Conservation (phyloP, 768 basidiomycete species). For the Leccinellum luteum region DNA sequence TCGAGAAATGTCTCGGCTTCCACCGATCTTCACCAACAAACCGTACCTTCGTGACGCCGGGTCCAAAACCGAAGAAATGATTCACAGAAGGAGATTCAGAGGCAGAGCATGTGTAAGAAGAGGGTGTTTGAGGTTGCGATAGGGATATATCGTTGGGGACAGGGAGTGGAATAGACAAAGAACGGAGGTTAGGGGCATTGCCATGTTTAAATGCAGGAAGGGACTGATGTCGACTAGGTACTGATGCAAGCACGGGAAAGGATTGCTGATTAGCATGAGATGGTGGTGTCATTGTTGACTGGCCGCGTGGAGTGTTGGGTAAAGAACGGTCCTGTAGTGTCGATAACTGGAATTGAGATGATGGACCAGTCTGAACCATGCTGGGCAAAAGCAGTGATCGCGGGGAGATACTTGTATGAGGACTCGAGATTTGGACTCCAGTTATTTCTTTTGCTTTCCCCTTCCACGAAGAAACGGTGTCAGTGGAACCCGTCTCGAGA, state of each 20-base stretch:
- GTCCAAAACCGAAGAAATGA: not conserved
- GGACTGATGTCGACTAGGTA: slow-evolving; percentile 19
- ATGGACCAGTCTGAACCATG: slow-evolving; percentile 2
- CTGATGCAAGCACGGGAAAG: not conserved
- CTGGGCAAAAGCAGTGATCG: slow-evolving; percentile 12
- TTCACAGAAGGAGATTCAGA: not conserved
- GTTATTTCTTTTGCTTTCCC: slow-evolving; percentile 2
- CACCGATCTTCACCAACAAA: not conserved
- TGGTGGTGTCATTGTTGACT: slow-evolving; percentile 9
- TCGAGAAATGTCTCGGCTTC: slow-evolving; percentile 18
- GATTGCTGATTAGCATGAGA: not conserved
- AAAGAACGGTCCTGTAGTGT: slow-evolving; percentile 2
- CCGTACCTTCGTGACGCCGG: not conserved
- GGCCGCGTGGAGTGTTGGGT: slow-evolving; percentile 5
- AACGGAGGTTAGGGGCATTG: not conserved
- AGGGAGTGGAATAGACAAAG: slow-evolving; percentile 3
- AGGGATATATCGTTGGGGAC: not conserved
- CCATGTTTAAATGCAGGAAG: slow-evolving; percentile 22
- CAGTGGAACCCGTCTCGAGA: slow-evolving; percentile 18
- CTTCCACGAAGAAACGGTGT: slow-evolving; percentile 3
- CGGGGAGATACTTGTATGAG: not conserved
- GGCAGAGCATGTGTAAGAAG: slow-evolving; percentile 4
- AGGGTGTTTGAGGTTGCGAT: slow-evolving; percentile 9
- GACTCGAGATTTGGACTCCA: not conserved
- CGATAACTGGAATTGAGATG: not conserved